Evolutionary conservation across 2,329 filamentous ascomycete genomes (phyloP).

Genomic region (Leptographium galeiforme): DNA sequence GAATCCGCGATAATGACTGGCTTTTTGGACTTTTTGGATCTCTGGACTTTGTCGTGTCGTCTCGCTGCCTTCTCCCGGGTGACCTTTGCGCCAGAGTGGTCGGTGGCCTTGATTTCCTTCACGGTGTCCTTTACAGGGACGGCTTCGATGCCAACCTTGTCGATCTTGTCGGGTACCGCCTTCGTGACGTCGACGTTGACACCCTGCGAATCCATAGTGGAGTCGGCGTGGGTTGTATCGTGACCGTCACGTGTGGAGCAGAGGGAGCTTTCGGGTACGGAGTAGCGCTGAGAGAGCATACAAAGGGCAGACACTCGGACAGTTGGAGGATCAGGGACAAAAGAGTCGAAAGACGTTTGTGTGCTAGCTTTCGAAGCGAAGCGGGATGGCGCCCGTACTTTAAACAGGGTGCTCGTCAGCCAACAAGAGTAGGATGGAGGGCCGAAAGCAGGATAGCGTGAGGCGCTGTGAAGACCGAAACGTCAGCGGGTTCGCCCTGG

Average conservation of each 20-base stretch:
- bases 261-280: background rate
- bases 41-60: constrained; percentile 17
- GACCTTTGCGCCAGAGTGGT: constrained; percentile 8
- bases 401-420: no score
- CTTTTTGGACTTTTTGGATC: constrained; percentile 17
- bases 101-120: constrained; percentile 12
- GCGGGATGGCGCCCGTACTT: no score
- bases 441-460: no score
- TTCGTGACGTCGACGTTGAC: constrained; percentile 10
- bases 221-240: background rate
- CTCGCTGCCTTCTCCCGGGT: constrained; percentile 14
- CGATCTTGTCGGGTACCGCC: constrained; percentile 10
- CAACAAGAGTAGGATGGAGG: no score
- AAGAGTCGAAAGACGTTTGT: no score
- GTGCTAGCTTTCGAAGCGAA: no score
- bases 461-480: no score
- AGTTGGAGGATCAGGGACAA: no score
- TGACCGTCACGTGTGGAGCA: background rate
- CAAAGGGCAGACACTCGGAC: no score
- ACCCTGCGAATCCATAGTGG: constrained; percentile 14
- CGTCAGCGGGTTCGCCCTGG: no score
- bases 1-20: constrained; percentile 1
- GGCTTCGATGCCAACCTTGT: constrained; percentile 14
- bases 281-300: background rate
- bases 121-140: constrained; percentile 10